Conservation (phyloP, 139 green algal genomes). For the Chlorella vulgaris region DNA sequence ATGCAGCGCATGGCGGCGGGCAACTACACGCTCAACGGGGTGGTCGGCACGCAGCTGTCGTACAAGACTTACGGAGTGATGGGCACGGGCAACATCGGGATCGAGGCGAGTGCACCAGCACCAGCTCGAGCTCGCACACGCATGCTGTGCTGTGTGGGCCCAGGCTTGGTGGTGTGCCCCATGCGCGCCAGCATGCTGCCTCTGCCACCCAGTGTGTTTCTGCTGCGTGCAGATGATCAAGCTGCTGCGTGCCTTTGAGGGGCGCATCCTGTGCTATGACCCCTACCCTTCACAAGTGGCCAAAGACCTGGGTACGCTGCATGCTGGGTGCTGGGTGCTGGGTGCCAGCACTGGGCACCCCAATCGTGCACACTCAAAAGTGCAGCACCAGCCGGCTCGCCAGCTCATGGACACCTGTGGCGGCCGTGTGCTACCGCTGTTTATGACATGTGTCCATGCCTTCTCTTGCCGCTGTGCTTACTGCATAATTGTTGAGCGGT, state of each 20-base stretch:
- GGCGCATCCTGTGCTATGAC: conserved; percentile 41
- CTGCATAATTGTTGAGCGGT: neutral
- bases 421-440: too few species aligned
- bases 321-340: too few species aligned
- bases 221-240: conserved; percentile 21
- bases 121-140: neutral
- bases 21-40: conserved; percentile 77
- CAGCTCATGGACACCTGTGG: too few species aligned
- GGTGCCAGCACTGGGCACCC: too few species aligned
- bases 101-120: conserved; percentile 15
- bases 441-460: too few species aligned
- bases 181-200: neutral
- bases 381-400: too few species aligned
- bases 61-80: conserved; percentile 78
- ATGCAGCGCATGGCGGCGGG: conserved; percentile 52
- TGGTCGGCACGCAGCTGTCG: conserved; percentile 81
- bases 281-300: conserved; percentile 22
- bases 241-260: conserved; percentile 38
- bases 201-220: neutral
- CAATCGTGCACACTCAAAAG: too few species aligned
- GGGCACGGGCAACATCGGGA: conserved; percentile 85
- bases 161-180: neutral
- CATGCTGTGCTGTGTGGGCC: neutral
- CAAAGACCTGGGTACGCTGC: conserved; percentile 4
- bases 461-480: too few species aligned